Evolutionary conservation across 2,329 filamentous ascomycete species (phyloP).

Genomic region (Fusarium beomiforme): DNA sequence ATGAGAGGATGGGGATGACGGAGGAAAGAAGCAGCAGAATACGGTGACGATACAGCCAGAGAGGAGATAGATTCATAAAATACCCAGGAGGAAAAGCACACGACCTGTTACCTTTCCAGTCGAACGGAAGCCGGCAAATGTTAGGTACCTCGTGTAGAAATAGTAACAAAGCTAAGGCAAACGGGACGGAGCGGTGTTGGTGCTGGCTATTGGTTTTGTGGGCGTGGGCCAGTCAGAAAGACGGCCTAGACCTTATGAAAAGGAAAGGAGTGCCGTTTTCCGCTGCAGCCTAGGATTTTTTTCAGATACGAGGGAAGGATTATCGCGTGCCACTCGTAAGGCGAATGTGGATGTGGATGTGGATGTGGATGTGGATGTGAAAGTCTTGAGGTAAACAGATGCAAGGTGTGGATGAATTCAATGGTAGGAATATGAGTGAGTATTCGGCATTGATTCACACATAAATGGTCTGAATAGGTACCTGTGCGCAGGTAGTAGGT

Average conservation of each 20-base stretch:
- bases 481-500: background rate
- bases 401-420: background rate
- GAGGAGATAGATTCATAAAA: slow-evolving; percentile 9
- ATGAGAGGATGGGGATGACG: slow-evolving; percentile 1
- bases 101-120: slow-evolving; percentile 53
- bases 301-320: slow-evolving; percentile 10
- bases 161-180: slow-evolving; percentile 19
- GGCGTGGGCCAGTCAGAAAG: slow-evolving; percentile 46
- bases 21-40: slow-evolving; percentile 3
- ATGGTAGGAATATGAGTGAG: background rate
- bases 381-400: no score
- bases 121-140: slow-evolving; percentile 12
- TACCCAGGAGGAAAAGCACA: slow-evolving; percentile 47
- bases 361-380: slow-evolving; percentile 2
- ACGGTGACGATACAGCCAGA: background rate
- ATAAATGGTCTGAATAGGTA: background rate
- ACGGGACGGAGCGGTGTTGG: slow-evolving; percentile 28
- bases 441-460: background rate
- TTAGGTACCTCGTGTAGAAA: slow-evolving; percentile 12
- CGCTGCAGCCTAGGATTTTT: slow-evolving; percentile 26
- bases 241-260: slow-evolving; percentile 43
- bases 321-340: slow-evolving; percentile 29
- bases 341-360: background rate
- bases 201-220: slow-evolving; percentile 36
- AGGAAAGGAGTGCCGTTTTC: slow-evolving; percentile 14